A percentile compares a stretch with the other conserved stretches of the same genome.
Conservation (phyloP, 2,329 filamentous ascomycete species). For the Neophaeococcomyces aloes region DNA sequence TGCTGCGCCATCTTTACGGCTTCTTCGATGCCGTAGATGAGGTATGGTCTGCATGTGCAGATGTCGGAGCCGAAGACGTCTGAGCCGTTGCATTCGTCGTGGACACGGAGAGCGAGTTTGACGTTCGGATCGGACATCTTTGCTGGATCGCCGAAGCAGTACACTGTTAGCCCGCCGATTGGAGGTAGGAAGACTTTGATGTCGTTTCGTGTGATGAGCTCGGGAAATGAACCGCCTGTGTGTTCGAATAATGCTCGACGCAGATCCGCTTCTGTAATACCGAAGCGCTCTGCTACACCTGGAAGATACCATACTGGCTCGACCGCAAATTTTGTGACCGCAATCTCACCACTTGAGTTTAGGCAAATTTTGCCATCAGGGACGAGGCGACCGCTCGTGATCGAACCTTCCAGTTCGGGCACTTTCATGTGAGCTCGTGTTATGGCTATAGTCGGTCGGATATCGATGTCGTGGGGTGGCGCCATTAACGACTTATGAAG, state of each 20-base stretch:
- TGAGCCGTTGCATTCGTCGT: slow-evolving; percentile 85
- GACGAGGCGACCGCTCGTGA: slow-evolving; percentile 62
- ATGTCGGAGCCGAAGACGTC: slow-evolving; percentile 98
- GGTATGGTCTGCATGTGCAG: slow-evolving; percentile 83
- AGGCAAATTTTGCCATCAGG: slow-evolving; percentile 84
- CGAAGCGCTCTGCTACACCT: slow-evolving; percentile 83
- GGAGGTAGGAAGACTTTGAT: slow-evolving; percentile 94
- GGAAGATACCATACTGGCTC: slow-evolving; percentile 88
- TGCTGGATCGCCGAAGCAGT: slow-evolving; percentile 89
- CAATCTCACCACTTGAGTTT: slow-evolving; percentile 74
- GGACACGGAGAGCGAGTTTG: slow-evolving; percentile 72
- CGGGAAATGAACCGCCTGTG: slow-evolving; percentile 90
- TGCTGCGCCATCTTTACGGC: slow-evolving; percentile 94
- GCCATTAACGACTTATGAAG: slow-evolving; percentile 69
- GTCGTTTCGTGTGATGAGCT: slow-evolving; percentile 86
- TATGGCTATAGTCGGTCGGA: slow-evolving; percentile 81
- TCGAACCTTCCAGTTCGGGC: slow-evolving; percentile 86
- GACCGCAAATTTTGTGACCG: slow-evolving; percentile 92
- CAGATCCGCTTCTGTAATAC: slow-evolving; percentile 81
- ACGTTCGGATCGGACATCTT: slow-evolving; percentile 84
- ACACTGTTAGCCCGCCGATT: slow-evolving; percentile 90
- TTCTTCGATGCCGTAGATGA: slow-evolving; percentile 95
- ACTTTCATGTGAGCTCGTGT: slow-evolving; percentile 93
- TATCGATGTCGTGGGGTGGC: slow-evolving; percentile 63
- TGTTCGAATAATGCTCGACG: slow-evolving; percentile 86